These are phyloP conservation scores for Paspalum vaginatum DNA, from an alignment of 176 grass and related monocot species.

Conservation along the genomic window DNA sequence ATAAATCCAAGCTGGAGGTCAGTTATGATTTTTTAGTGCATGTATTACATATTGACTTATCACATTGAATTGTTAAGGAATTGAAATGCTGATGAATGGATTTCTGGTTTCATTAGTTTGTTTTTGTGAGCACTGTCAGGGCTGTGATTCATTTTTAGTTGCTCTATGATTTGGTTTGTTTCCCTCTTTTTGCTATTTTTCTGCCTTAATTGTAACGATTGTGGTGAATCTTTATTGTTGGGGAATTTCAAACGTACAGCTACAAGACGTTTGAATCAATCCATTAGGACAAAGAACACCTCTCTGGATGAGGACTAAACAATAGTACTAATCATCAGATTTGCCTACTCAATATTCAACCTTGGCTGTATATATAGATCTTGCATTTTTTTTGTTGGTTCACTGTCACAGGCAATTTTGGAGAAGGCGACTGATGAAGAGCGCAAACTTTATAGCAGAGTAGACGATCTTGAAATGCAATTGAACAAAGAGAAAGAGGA, in stretches of 20 bases:
- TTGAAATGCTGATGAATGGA: slow-evolving; percentile 6
- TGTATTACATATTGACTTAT: not conserved
- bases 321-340: not conserved
- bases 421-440: slow-evolving; percentile 64
- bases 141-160: slow-evolving; percentile 28
- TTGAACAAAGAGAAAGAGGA: slow-evolving; percentile 63
- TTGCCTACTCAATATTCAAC: not conserved
- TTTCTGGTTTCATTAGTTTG: not conserved
- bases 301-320: slow-evolving; percentile 2
- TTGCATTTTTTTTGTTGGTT: slow-evolving; percentile 18
- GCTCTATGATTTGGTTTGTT: not conserved
- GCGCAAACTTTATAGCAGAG: slow-evolving; percentile 58
- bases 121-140: not conserved
- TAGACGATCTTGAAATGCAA: slow-evolving; percentile 72
- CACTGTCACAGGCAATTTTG: slow-evolving; percentile 48
- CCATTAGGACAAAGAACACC: not conserved
- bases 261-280: slow-evolving; percentile 17
- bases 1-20: slow-evolving; percentile 77
- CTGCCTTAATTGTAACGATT: slow-evolving; percentile 7
- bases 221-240: not conserved
- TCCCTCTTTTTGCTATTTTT: not conserved
- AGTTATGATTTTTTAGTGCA: slow-evolving; percentile 22
- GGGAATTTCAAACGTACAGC: slow-evolving; percentile 20
- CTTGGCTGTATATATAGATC: slow-evolving; percentile 24
- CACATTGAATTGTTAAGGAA: not conserved